Evolutionary conservation across 2,329 filamentous ascomycete species (phyloP), one percentile per base, ranked within the genome.

Genomic region (Orbilia brochopaga): DNA sequence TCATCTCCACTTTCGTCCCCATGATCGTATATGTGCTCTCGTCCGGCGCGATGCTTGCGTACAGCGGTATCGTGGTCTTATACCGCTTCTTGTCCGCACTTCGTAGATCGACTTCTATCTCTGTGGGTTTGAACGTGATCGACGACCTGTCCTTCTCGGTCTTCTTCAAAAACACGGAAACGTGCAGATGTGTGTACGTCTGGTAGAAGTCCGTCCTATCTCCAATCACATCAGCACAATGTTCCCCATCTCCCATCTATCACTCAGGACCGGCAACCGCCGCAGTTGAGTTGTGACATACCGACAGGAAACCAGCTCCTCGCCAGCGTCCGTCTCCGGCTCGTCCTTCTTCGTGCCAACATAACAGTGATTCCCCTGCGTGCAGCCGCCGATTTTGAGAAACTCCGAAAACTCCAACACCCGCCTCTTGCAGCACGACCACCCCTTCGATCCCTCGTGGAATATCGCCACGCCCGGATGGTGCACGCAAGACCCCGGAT

Each of bases 351-450:
- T 86, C 75, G 87, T 84, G 5, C 86, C 90, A 35, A 97, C 84
- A 77, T 97, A 99, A 75, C 96, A 80, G 82, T 99, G 94, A 70
- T 85, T 84, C 48, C 84, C 82, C 80, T 92, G 94, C 48, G 89
- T 92, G 81, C 94, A 99, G 0, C 94, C 94, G 76, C 90, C 87
- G 69, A 99, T 93, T 80, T 90, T 94, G 88, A 99, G 88, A 81
- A 99, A 99, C 80, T 97, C 89, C 79, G 99, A 92, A 80, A 99
- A 99, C 79, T 99, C 94, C 69, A 99, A 82, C 66, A 99, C 94
- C 40, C 92, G 86, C 77, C 91, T 85, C 85, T 97, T 97, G 82
- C 94, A 99, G 83, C 94, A 99, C 69, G 88, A 92, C 84, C 94
- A 99, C 0, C 94, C 94, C 83, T 99, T 99, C 81, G 91, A 76